Conservation (phyloP, 2,329 filamentous ascomycete species). For the Talaromyces sp. region DNA sequence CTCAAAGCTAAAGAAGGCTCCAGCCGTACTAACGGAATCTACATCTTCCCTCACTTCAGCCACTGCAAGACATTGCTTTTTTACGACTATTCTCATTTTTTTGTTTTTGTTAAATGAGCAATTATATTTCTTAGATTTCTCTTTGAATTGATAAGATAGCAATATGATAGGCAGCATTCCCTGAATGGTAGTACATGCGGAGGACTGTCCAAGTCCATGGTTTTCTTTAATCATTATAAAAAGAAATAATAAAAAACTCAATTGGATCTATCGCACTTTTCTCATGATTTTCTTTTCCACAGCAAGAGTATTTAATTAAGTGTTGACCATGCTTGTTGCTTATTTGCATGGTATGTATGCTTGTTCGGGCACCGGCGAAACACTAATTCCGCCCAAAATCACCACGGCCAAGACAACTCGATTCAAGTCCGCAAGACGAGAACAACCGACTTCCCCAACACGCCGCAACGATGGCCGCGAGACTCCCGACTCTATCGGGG, state of each 20-base stretch:
- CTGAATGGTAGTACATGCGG: not conserved
- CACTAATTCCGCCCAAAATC: constrained; percentile 7
- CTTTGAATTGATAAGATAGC: not conserved
- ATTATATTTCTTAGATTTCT: not conserved
- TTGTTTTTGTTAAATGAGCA: not conserved
- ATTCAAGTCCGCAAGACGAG: not conserved
- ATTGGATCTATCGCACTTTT: not conserved
- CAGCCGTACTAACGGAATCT: not conserved
- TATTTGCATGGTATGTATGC: not conserved
- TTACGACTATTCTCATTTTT: not conserved
- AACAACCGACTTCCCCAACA: not conserved
- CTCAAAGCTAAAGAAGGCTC: not conserved
- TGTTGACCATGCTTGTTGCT: not conserved
- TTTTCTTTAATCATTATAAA: not conserved
- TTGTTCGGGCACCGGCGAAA: constrained; percentile 3
- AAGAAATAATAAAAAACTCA: not conserved
- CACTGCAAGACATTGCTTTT: not conserved
- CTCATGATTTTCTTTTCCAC: not conserved
- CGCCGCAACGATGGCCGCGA: constrained; percentile 7
- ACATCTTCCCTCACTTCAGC: not conserved
- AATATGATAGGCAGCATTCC: not conserved
- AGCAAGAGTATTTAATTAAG: not conserved
- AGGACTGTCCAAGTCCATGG: not conserved
- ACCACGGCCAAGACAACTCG: not conserved
- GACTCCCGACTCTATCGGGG: constrained; percentile 6